Evolutionary conservation across 2,329 filamentous ascomycete genomes (phyloP), one percentile per base, ranked within the genome.

Genomic region (Uncinocarpus reesii): DNA sequence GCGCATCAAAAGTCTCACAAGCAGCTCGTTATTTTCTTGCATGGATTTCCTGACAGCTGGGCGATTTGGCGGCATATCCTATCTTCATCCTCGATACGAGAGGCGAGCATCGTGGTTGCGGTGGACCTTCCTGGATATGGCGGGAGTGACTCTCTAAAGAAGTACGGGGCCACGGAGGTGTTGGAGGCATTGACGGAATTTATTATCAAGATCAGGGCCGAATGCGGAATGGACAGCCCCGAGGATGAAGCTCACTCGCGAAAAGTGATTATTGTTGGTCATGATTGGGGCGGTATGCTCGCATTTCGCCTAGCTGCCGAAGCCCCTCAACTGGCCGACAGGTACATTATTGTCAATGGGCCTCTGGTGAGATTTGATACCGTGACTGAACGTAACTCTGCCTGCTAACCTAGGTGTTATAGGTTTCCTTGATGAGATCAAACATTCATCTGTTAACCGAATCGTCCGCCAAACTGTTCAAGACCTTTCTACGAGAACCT

Each of bases 1-100:
- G 52, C 48, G 16, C 52, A 32, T 15, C 18, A 31, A 20, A 7
- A 15, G 47, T 48, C 55, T 52, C 40, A 20, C 43, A 66, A 61
- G 44, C 65, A 67, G 0, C 59, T 79, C 13, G 66, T 76, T 20
- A 67, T 79, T 34, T 74, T 79, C 55, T 62, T 79, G 15, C 77
- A 80, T 58, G 77, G 77, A 31, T 80, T 78, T 50, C 77, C 77
- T 5, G 77, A 80, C 55, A 77, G 75, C 48, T 78, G 68, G 61
- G 66, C 71, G 8, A 61, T 79, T 44, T 80, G 75, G 74, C 67
- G 68, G 38, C 63, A 71, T 43, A 60, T 76, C 20, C 60, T 79
- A 16, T 60, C 60, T 32, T 71, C 69, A 0, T 50, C 64, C 7
- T 55, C 61, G 7, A 56, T 71, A 7, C 60, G 62, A 21, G 51